Conservation (phyloP, 148 eudicot species). For the Rhododendron simsii region DNA sequence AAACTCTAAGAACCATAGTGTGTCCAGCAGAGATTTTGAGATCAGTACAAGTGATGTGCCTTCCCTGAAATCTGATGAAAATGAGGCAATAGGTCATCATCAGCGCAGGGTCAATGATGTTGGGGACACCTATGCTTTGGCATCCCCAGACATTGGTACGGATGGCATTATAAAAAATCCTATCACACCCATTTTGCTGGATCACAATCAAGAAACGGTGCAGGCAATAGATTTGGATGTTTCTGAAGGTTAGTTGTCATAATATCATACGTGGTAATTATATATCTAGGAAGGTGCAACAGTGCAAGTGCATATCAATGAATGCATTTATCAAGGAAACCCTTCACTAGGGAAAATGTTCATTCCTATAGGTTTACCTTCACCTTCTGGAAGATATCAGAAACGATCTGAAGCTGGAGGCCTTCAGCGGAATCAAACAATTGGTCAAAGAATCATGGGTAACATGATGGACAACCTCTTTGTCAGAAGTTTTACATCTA, state of each 20-base stretch:
- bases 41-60: conserved; percentile 27
- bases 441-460: conserved; percentile 94
- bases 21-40: conserved; percentile 37
- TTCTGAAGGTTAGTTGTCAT: conserved; percentile 59
- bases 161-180: conserved; percentile 20
- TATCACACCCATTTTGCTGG: conserved; percentile 14
- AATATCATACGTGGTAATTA: neutral
- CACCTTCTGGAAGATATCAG: conserved; percentile 59
- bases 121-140: conserved; percentile 15
- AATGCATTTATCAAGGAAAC: neutral
- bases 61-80: conserved; percentile 19
- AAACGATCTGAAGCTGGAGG: conserved; percentile 45
- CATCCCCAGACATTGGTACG: conserved; percentile 11
- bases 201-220: conserved; percentile 27
- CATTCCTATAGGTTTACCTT: conserved; percentile 52
- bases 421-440: conserved; percentile 73
- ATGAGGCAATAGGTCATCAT: conserved; percentile 25
- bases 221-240: conserved; percentile 32
- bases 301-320: neutral
- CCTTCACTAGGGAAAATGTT: neutral
- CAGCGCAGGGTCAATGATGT: conserved; percentile 31
- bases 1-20: conserved; percentile 36
- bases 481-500: conserved; percentile 83
- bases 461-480: conserved; percentile 86
- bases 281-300: neutral